Evolutionary conservation across 192 early-diverging fungal genomes (phyloP), one percentile per base, ranked within the genome.

Genomic region (Backusella tuberculispora): DNA sequence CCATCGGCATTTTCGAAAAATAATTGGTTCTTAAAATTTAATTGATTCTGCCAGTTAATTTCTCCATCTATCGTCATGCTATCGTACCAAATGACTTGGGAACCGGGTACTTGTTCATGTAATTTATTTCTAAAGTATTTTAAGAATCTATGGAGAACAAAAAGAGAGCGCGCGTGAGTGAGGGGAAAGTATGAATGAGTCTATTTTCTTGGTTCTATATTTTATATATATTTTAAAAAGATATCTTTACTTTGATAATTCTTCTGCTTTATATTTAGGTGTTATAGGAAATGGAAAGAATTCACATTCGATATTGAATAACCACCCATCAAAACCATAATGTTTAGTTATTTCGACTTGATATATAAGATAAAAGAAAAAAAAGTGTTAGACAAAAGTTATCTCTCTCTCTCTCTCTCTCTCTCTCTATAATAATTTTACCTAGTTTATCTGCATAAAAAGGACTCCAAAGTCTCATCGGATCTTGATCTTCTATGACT

Each of bases 271-370:
- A 34, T 24, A 74, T 42, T 42, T 67, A 24, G 53, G 46, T 14
- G 48, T 80, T 15, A 56, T 6, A 1, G 76, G 64, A 74, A 80
- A 74, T 15, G 77, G 76, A 34, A 75, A 48, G 24, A 87, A 78
- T 37, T 73, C 80, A 24, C 81, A 78, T 80, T 92, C 91, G 50
- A 92, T 87, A 68, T 92, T 92, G 63, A 92, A 81, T 26, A 92
- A 81, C 83, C 85, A 89, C 1, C 91, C 91, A 78, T 92, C 91
- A 83, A 92, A 92, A 46, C 77, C 73, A 75, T 90, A 92, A 74
- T 89, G 85, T 9, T 80, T 70, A 7, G 91, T 88, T 41, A 92
- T 63, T 10, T 83, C 83, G 5, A 91, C 88, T 81, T 80, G 41
- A 63, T 69, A 45, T 26, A 38, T 34, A 46, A n/a, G 10, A 21